phyloP scores from a whole-genome alignment of 192 early-diverging fungal species.

The Chytriomyces confervae region DNA sequence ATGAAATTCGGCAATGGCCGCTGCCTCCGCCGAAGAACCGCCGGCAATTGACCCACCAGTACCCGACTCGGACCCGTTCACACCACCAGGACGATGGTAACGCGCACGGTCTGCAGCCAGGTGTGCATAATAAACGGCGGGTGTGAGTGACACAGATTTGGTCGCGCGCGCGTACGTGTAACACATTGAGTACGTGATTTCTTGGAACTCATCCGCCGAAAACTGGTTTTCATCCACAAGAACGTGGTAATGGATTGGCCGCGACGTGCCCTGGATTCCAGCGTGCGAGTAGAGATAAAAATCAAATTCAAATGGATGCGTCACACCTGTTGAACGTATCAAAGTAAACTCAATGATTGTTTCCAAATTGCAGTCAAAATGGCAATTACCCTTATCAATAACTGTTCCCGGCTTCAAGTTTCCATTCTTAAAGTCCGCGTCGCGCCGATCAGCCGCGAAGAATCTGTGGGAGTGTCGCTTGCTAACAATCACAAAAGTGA shows the following conservation, averaged over 20 bases:
- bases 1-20: slow-evolving; percentile 23
- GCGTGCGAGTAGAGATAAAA: slow-evolving; percentile 83
- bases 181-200: slow-evolving; percentile 84
- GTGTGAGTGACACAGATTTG: slow-evolving; percentile 80
- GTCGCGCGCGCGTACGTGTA: slow-evolving; percentile 77
- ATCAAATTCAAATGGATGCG: slow-evolving; percentile 81
- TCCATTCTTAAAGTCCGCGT: slow-evolving; percentile 60
- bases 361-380: background rate
- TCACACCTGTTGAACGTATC: slow-evolving; percentile 66
- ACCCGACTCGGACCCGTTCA: slow-evolving; percentile 5
- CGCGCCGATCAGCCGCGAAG: slow-evolving; percentile 65
- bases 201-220: slow-evolving; percentile 75
- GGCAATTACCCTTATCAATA: slow-evolving; percentile 34
- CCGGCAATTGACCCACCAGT: background rate
- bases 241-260: slow-evolving; percentile 88
- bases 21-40: slow-evolving; percentile 53
- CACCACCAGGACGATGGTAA: slow-evolving; percentile 23
- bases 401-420: slow-evolving; percentile 83
- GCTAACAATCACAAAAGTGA: slow-evolving; percentile 58
- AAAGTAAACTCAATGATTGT: background rate
- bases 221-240: slow-evolving; percentile 83
- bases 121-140: slow-evolving; percentile 90
- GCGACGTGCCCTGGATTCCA: slow-evolving; percentile 87
- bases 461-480: slow-evolving; percentile 67
- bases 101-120: slow-evolving; percentile 72